phyloP scores from a whole-genome alignment of 176 grass and related monocot species.

The Calamus simplicifolius region DNA sequence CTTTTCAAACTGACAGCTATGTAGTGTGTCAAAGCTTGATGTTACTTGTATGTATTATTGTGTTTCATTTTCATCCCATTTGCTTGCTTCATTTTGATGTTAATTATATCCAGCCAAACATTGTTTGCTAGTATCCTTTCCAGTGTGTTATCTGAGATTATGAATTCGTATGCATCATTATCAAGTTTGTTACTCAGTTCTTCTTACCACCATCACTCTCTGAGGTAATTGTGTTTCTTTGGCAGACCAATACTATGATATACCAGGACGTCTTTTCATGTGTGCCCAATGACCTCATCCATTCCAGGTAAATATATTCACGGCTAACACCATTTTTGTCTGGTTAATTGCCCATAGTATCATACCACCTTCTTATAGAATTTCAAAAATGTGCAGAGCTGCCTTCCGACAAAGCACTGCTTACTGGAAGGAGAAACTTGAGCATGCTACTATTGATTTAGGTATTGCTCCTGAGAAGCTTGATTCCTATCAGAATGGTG shows the following conservation, averaged over 20 bases:
- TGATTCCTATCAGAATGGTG: constrained; percentile 43
- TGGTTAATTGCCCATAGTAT: too few species aligned
- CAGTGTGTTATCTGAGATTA: too few species aligned
- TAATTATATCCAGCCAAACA: too few species aligned
- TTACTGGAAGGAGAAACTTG: constrained; percentile 76
- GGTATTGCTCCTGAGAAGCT: constrained; percentile 70
- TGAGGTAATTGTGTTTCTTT: background rate
- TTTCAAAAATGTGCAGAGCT: constrained; percentile 29
- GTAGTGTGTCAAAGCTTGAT: too few species aligned
- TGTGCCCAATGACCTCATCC: constrained; percentile 85
- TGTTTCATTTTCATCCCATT: too few species aligned
- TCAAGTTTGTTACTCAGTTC: background rate
- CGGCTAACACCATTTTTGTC: too few species aligned
- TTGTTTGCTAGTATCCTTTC: too few species aligned
- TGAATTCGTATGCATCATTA: too few species aligned
- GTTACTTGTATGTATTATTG: too few species aligned
- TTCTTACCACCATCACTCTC: background rate
- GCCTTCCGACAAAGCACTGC: constrained; percentile 66
- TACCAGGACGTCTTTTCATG: constrained; percentile 97
- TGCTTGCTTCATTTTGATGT: too few species aligned
- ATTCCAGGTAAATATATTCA: constrained; percentile 52
- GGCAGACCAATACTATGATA: constrained; percentile 81
- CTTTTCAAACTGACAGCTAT: too few species aligned
- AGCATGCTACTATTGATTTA: constrained; percentile 75
- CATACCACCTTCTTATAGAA: background rate